These are phyloP conservation scores for Helianthus tuberosus DNA, from an alignment of 129 eudicot species.

Conservation along the genomic window DNA sequence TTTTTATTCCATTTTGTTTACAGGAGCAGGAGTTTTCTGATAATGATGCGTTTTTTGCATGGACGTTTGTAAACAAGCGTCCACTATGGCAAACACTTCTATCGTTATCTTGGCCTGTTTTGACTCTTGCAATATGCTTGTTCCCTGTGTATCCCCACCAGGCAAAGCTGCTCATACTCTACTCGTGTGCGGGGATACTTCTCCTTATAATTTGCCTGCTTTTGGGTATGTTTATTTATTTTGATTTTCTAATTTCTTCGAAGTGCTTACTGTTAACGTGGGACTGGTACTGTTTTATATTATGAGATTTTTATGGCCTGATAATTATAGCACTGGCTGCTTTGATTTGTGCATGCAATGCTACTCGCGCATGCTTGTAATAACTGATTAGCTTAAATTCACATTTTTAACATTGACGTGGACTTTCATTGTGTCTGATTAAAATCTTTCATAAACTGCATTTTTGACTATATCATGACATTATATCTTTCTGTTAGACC, in stretches of 20 bases:
- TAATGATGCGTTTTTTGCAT: constrained; percentile 92
- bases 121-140: constrained; percentile 96
- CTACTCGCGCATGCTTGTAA: not conserved
- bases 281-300: constrained; percentile 12
- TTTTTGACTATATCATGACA: not conserved
- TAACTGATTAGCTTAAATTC: not conserved
- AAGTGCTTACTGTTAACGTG: constrained; percentile 13
- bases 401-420: not conserved
- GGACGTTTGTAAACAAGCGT: constrained; percentile 88
- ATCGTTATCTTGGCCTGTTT: constrained; percentile 93
- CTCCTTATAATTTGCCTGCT: constrained; percentile 88
- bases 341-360: not conserved
- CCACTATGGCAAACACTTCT: constrained; percentile 98
- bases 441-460: not conserved
- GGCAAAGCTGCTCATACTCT: constrained; percentile 83
- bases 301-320: not conserved
- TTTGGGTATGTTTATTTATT: constrained; percentile 47
- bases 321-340: not conserved
- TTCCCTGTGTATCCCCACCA: constrained; percentile 98
- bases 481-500: not conserved
- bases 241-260: not conserved
- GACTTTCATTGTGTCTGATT: not conserved
- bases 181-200: constrained; percentile 89
- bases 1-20: constrained; percentile 24
- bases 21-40: constrained; percentile 95